Evolutionary conservation across 768 basidiomycete genomes (phyloP).

Genomic region (Mycena albidolilacea): DNA sequence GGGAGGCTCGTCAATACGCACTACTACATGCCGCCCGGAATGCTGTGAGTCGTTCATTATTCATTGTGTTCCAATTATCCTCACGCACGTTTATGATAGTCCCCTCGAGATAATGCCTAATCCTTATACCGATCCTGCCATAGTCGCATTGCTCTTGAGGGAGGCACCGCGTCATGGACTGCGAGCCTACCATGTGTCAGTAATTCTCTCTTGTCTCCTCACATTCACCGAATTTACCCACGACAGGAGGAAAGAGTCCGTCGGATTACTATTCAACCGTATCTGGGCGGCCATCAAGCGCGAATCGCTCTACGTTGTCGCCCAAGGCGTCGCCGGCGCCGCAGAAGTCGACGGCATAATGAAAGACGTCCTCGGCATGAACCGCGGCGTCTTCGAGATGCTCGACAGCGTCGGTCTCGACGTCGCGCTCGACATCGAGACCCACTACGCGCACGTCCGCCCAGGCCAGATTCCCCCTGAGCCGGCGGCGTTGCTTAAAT

Average conservation of each 20-base stretch:
- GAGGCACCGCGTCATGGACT: constrained; percentile 35
- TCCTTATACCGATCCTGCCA: constrained; percentile 32
- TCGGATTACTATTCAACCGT: constrained; percentile 37
- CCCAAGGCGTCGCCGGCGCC: constrained; percentile 20
- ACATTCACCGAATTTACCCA: neutral
- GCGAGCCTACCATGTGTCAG: constrained; percentile 33
- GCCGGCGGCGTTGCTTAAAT: constrained; percentile 29
- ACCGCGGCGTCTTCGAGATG: constrained; percentile 36
- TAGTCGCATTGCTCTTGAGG: constrained; percentile 21
- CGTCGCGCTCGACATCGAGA: constrained; percentile 37
- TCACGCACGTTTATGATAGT: neutral
- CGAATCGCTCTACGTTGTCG: constrained; percentile 33
- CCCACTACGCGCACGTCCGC: constrained; percentile 25
- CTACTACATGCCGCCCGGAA: constrained; percentile 33
- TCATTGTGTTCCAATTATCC: neutral
- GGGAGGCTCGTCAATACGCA: constrained; percentile 35
- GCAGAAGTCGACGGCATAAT: constrained; percentile 35
- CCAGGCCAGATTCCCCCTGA: constrained; percentile 28
- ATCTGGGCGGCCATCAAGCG: constrained; percentile 38
- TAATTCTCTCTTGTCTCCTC: neutral
- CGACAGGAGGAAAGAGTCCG: constrained; percentile 34
- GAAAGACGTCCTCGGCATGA: constrained; percentile 35
- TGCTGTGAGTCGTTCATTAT: constrained; percentile 15
- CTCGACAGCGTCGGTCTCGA: constrained; percentile 36
- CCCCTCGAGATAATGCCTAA: constrained; percentile 37